Base-by-base conservation (phyloP, 75 land plant species). In the Pseudotsuga menziesii region DNA sequence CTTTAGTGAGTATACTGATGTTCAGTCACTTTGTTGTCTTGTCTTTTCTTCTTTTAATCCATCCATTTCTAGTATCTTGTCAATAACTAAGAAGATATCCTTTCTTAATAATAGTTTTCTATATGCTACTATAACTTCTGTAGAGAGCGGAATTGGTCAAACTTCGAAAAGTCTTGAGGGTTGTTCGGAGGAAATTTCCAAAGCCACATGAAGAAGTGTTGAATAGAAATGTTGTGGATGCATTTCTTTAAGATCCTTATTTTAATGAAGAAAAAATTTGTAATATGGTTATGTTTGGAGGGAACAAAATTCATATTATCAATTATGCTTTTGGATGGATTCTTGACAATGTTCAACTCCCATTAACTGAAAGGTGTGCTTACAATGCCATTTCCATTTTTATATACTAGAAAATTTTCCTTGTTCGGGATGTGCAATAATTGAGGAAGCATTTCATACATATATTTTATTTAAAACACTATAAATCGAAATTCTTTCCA, bases 151-250 rank as follows among this genome's bases (percentile, higher is more conserved):
- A 91, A 44, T 82, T 97, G 79, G 84, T 83, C 56, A 97, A 97
- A 84, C 92, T 97, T 61, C 85, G 93, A 16, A 94, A 91, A 83
- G 98, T 97, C 25, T 78, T 97, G 78, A 90, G 92, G 78, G 96
- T 95, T 52, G 91, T 97, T 60, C 93, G 89, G 57, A 92, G 86
- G 79, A 98, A 97, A 77, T 97, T 97, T 80, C 87, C 92, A 56
- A 86, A 91, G 58, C 99, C 99, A 70, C 91, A 98, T 16, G 88
- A 88, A 73, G 84, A 91, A 41, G 67, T 92, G n/a, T 84, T 97
- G 71, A 72, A 61, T 20, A 87, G 80, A 79, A 94, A 89, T 83
- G 58, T 82, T 23, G 84, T 97, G 71, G 98, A 97, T 74, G 80
- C 79, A 63, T 94, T 92, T 77, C 81, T 97, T 73, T 98, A 97